phyloP scores from a whole-genome alignment of 148 eudicot genomes.

The Diospyros lotus region DNA sequence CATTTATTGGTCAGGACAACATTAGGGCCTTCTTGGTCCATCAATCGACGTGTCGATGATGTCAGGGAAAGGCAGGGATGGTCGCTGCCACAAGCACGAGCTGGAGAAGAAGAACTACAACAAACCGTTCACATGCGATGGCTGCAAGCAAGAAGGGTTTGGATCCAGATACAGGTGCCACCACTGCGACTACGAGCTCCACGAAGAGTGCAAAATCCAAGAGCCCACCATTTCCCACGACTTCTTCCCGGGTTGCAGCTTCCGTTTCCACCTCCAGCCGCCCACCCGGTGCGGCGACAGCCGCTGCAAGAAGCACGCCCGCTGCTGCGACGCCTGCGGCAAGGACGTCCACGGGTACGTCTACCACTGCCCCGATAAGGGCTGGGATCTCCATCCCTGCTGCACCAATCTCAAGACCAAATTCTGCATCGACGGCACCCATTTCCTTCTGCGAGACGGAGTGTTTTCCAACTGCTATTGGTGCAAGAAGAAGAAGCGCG shows the following conservation, averaged over 20 bases:
- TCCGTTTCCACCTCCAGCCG: slow-evolving; percentile 8
- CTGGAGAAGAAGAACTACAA: slow-evolving; percentile 4
- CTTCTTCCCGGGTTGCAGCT: slow-evolving; percentile 5
- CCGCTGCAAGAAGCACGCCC: not conserved
- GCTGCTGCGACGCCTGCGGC: slow-evolving; percentile 23
- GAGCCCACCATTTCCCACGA: slow-evolving; percentile 16
- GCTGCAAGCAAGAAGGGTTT: slow-evolving; percentile 20
- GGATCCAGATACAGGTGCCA: slow-evolving; percentile 16
- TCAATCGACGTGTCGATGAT: too few relatives aligned
- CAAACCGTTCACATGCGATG: slow-evolving; percentile 13
- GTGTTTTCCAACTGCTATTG: slow-evolving; percentile 16
- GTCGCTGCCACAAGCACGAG: not conserved
- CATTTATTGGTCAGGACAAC: too few relatives aligned
- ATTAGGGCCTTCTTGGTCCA: too few relatives aligned
- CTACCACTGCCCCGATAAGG: slow-evolving; percentile 16
- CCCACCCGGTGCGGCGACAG: not conserved
- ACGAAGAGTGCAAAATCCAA: slow-evolving; percentile 10
- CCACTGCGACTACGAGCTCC: slow-evolving; percentile 14
- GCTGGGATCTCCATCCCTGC: slow-evolving; percentile 22
- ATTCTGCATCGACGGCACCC: not conserved
- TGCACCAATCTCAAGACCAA: slow-evolving; percentile 12
- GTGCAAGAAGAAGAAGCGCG: slow-evolving; percentile 19
- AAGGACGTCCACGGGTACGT: slow-evolving; percentile 16
- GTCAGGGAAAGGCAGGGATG: too few relatives aligned
- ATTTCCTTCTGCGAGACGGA: not conserved